Evolutionary conservation across 768 basidiomycete species (phyloP).

Genomic region (Crucibulum laeve): DNA sequence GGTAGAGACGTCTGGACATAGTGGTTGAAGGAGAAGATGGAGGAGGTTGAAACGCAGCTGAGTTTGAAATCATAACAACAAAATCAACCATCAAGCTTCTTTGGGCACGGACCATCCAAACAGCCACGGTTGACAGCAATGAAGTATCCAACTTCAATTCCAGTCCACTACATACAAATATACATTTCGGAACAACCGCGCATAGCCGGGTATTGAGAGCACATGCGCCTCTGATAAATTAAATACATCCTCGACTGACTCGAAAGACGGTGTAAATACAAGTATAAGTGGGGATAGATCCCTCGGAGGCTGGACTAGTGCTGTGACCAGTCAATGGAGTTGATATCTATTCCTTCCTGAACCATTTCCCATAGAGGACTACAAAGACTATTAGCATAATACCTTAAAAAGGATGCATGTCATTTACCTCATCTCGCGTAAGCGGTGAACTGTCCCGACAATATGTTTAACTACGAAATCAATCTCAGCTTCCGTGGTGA

Average conservation of each 20-base stretch:
- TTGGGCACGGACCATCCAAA: conserved; percentile 36
- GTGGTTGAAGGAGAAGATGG: conserved; percentile 32
- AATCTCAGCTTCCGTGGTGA: conserved; percentile 96
- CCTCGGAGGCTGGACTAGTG: conserved; percentile 41
- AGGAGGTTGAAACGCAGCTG: conserved; percentile 28
- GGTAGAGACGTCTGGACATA: conserved; percentile 84
- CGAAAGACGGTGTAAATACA: not conserved
- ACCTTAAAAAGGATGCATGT: conserved; percentile 1
- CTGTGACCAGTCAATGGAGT: conserved; percentile 92
- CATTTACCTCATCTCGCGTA: conserved; percentile 89
- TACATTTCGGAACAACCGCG: conserved; percentile 7
- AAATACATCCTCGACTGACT: not conserved
- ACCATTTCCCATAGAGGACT: conserved; percentile 99
- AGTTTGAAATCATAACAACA: conserved; percentile 37
- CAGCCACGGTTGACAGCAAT: no score
- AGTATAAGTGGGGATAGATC: not conserved
- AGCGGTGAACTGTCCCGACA: conserved; percentile 75
- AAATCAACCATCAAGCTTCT: conserved; percentile 18
- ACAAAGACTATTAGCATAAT: conserved; percentile 8
- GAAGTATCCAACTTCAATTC: not conserved
- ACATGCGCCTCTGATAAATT: no score
- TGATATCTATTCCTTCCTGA: conserved; percentile 96
- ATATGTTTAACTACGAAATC: conserved; percentile 92
- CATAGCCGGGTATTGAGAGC: no score
- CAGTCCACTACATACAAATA: conserved; percentile 6